Base-by-base conservation (phyloP, 495 filamentous ascomycete genomes). In the Clohesyomyces aquaticus region DNA sequence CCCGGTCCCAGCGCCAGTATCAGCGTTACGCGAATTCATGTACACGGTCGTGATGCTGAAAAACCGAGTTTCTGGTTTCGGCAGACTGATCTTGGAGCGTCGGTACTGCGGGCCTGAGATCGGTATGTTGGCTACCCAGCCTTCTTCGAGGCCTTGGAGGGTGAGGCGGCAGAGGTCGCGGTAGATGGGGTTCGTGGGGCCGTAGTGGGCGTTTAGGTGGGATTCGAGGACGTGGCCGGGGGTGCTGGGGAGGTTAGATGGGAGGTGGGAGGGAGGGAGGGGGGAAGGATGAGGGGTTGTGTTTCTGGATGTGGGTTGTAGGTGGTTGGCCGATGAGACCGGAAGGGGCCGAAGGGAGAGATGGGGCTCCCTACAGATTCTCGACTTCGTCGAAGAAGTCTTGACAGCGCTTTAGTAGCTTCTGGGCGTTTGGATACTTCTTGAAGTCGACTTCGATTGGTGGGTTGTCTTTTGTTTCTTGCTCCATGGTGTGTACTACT, bases 11-110 rank as follows among this genome's bases (percentile, higher is more conserved):
- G n/a, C n/a, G n/a, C n/a, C n/a, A n/a, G n/a, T n/a, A n/a, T n/a
- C n/a, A n/a, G n/a, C n/a, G n/a, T n/a, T n/a, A n/a, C 75, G 38
- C 47, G 71, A 75, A 18, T 79, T 70, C 74, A 82, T 80, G 63
- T 80, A 82, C n/a, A 82, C 79, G 1, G 78, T 77, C 19, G 79
- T 81, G 65, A 82, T 79, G 57, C 75, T 77, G 70, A 80, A 77
- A 58, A 71, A 80, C 10, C 74, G 75, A 12, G 69, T 81, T 22
- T 73, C 65, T n/a, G 67, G 55, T 11, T 65, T 66, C 0, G 79
- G 79, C 10, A 73, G 51, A 29, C 65, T 50, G 38, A 82, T 73
- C 46, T 77, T 76, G 45, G 75, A 73, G 6, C 79, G 77, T 2
- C 79, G 78, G 55, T 81, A 82, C 35, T 73, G 73, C 14, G 69